A percentile compares a stretch with the other conserved stretches of the same genome.
Conservation (phyloP, 1,284 basidiomycete species). For the Pseudozyma sp. region DNA sequence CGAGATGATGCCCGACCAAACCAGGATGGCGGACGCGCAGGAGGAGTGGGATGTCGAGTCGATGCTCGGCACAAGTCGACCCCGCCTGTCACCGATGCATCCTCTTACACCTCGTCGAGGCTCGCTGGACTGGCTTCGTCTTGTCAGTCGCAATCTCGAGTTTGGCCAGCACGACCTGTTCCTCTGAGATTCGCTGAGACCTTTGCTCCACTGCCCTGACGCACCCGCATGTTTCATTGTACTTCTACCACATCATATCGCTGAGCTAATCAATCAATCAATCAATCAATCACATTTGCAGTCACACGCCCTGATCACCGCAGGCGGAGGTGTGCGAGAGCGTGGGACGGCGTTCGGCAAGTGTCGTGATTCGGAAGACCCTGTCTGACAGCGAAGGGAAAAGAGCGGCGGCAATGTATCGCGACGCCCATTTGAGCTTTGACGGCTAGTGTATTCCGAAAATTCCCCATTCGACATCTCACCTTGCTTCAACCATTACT, state of each 20-base stretch:
- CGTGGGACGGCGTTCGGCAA: background rate
- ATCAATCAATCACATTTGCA: background rate
- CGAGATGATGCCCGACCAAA: slow-evolving; percentile 15
- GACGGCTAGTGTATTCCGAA: slow-evolving; percentile 8
- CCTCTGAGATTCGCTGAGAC: slow-evolving; percentile 7
- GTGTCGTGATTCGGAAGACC: background rate
- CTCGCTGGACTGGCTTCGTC: slow-evolving; percentile 36
- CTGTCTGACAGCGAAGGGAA: too few species aligned
- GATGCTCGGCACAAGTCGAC: slow-evolving; percentile 27
- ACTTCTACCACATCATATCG: slow-evolving; percentile 3
- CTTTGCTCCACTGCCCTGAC: background rate
- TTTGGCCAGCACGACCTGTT: slow-evolving; percentile 28
- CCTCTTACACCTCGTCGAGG: slow-evolving; percentile 28
- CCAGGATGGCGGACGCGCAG: slow-evolving; percentile 17
- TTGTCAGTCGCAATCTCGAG: slow-evolving; percentile 38
- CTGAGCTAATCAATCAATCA: slow-evolving; percentile 4
- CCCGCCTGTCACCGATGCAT: slow-evolving; percentile 26
- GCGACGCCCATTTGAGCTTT: too few species aligned
- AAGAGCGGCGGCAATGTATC: too few species aligned
- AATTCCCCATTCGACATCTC: slow-evolving; percentile 1
- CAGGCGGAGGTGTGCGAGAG: background rate
- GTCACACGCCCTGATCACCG: background rate
- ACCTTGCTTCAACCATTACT: slow-evolving; percentile 6
- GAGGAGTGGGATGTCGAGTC: slow-evolving; percentile 45
- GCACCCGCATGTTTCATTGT: background rate